A percentile compares a stretch with the other conserved stretches of the same genome.
Conservation (phyloP, 129 eudicot genomes). For the Sambucus nigra region DNA sequence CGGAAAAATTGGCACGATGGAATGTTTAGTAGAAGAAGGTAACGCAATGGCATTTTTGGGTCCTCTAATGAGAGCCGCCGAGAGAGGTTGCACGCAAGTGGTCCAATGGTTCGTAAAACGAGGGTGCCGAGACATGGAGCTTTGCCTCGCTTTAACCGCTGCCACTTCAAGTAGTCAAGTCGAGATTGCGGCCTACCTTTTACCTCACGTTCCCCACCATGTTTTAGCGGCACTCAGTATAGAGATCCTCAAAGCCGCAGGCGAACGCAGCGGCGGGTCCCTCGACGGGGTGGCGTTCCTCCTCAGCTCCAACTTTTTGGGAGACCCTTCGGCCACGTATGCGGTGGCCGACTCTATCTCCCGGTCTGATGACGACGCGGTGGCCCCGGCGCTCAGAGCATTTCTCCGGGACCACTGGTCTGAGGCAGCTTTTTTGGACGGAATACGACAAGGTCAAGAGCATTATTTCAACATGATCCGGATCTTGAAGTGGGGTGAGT, state of each 20-base stretch:
- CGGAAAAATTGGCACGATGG: constrained; percentile 85
- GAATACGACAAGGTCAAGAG: constrained; percentile 49
- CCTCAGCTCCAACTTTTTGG: constrained; percentile 67
- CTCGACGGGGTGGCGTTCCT: constrained; percentile 89
- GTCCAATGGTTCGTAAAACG: constrained; percentile 89
- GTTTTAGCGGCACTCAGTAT: constrained; percentile 89
- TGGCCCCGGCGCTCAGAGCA: constrained; percentile 66
- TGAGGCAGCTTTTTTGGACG: constrained; percentile 57
- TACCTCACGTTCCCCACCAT: constrained; percentile 90
- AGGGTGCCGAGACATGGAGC: constrained; percentile 98
- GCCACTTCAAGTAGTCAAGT: constrained; percentile 95
- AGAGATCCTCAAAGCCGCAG: constrained; percentile 97
- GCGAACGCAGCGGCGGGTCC: constrained; percentile 87
- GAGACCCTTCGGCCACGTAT: constrained; percentile 71
- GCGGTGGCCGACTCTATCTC: constrained; percentile 88
- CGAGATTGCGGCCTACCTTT: constrained; percentile 78
- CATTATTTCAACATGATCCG: constrained; percentile 52
- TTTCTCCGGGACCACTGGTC: constrained; percentile 86
- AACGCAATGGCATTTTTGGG: constrained; percentile 91
- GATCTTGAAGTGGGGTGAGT: constrained; percentile 61
- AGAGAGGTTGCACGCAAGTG: constrained; percentile 80
- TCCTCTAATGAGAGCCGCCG: constrained; percentile 92
- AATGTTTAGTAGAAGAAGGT: constrained; percentile 94
- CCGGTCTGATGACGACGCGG: constrained; percentile 61
- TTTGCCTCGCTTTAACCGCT: constrained; percentile 97